phyloP scores from a whole-genome alignment of 129 eudicot species.

The Pseudognaphalium luteoalbum region DNA sequence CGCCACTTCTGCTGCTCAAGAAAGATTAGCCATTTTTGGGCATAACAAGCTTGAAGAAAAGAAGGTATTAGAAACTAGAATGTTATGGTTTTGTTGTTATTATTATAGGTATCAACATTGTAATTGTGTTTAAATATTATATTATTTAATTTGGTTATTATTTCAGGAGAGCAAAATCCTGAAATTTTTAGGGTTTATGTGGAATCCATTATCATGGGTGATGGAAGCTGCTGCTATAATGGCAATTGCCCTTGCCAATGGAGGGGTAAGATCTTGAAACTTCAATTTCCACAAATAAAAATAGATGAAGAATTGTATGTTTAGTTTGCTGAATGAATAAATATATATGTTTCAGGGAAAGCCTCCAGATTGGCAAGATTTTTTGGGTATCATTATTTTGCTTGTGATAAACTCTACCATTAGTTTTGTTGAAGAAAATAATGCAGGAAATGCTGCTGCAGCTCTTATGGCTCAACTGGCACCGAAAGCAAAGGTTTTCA shows the following conservation, averaged over 20 bases:
- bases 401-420: conserved; percentile 81
- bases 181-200: conserved; percentile 62
- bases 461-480: conserved; percentile 93
- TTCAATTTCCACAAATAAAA: not conserved
- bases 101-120: not conserved
- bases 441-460: conserved; percentile 95
- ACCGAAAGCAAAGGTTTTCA: conserved; percentile 75
- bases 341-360: conserved; percentile 32
- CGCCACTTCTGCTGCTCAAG: conserved; percentile 36
- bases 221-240: conserved; percentile 22
- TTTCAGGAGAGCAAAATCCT: conserved; percentile 77
- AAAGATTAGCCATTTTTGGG: conserved; percentile 31
- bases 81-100: conserved; percentile 15
- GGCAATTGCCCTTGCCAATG: conserved; percentile 19
- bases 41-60: conserved; percentile 23
- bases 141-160: conserved; percentile 1
- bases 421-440: conserved; percentile 87
- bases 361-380: conserved; percentile 70
- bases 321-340: not conserved
- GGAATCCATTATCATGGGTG: conserved; percentile 21
- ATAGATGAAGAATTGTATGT: not conserved
- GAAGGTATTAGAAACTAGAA: not conserved
- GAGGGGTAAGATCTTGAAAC: not conserved
- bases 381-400: conserved; percentile 52
- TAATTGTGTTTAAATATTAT: not conserved